Percentiles rank a stretch among this genome's conserved stretches.
phyloP scores from a whole-genome alignment of 108 stramenopile species.

The Phaeodactylum tricornutum region DNA sequence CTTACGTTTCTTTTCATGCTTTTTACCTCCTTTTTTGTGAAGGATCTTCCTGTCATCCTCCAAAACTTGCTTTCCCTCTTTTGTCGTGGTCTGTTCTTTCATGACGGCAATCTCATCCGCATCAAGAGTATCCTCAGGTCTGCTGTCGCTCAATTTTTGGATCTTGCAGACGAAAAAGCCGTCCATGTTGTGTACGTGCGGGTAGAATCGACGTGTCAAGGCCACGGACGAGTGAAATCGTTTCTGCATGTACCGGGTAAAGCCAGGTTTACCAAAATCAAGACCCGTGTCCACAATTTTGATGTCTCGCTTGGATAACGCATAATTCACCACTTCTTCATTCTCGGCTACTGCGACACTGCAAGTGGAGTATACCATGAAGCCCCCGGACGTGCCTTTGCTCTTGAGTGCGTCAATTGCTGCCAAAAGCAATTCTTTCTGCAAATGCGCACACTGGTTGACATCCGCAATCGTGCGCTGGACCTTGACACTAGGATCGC shows the following conservation, averaged over 20 bases:
- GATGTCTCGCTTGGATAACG: conserved; percentile 89
- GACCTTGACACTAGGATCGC: conserved; percentile 96
- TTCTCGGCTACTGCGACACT: conserved; percentile 95
- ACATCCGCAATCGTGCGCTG: conserved; percentile 91
- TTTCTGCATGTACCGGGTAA: conserved; percentile 87
- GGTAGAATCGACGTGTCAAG: conserved; percentile 93
- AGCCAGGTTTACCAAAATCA: conserved; percentile 90
- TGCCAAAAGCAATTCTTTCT: conserved; percentile 95
- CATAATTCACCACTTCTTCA: conserved; percentile 98
- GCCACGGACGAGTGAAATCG: conserved; percentile 95
- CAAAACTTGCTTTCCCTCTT: conserved; percentile 4
- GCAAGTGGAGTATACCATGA: conserved; percentile 98
- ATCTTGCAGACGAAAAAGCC: conserved; percentile 99
- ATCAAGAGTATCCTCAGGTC: conserved; percentile 13
- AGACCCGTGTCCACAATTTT: conserved; percentile 89
- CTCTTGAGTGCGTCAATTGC: conserved; percentile 94
- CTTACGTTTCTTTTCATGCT: conserved; percentile 12
- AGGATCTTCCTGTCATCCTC: conserved; percentile 8
- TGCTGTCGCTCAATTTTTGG: conserved; percentile 77
- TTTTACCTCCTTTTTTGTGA: conserved; percentile 7
- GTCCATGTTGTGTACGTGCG: conserved; percentile 99
- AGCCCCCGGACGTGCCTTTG: conserved; percentile 79
- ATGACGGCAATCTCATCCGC: too few species aligned
- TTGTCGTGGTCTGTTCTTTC: too few species aligned
- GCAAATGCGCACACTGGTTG: conserved; percentile 82